phyloP scores from a whole-genome alignment of 495 filamentous ascomycete genomes.

The Cercophora newfieldiana region DNA sequence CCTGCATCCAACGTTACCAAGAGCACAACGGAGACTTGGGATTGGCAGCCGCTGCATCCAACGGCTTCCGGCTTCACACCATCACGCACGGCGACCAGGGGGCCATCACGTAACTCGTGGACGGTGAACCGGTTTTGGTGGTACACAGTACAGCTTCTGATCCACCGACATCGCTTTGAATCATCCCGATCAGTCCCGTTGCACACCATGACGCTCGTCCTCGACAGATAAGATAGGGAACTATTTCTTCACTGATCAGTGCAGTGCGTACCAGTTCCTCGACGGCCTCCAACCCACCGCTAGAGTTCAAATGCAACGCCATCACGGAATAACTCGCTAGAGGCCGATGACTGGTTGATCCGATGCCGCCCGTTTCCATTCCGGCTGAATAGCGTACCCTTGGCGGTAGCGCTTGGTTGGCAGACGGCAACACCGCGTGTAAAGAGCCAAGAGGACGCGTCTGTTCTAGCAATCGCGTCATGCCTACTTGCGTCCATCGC shows the following conservation, averaged over 20 bases:
- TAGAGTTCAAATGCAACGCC: no score
- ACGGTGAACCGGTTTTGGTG: not conserved
- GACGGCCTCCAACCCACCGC: no score
- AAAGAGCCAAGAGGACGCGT: not conserved
- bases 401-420: not conserved
- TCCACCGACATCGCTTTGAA: no score
- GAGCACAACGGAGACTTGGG: not conserved
- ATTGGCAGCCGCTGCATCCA: not conserved
- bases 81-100: not conserved
- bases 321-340: not conserved
- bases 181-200: no score
- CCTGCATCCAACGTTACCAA: not conserved
- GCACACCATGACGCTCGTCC: no score
- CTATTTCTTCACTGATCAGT: no score
- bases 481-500: not conserved
- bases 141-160: no score
- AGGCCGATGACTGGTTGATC: not conserved
- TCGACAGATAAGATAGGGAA: no score
- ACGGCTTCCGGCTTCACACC: not conserved
- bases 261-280: no score
- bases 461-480: not conserved
- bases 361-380: not conserved
- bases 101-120: not conserved
- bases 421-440: not conserved
- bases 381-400: slow-evolving; percentile 12